Percentiles rank a stretch among this genome's conserved stretches.
These are phyloP conservation scores for Aquilaria malaccensis DNA, from an alignment of 345 rosid species.

Conservation along the genomic window DNA sequence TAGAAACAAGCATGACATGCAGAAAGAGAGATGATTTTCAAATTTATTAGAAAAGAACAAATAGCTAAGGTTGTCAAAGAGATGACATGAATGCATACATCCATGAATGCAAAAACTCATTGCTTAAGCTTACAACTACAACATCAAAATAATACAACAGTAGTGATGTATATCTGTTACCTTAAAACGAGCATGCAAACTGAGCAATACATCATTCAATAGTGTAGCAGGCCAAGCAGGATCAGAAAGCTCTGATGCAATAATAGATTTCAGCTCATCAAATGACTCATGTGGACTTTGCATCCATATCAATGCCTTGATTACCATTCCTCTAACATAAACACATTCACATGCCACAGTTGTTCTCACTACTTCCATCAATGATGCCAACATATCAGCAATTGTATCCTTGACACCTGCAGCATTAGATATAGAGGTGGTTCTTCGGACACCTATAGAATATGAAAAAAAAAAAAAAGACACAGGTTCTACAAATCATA, in stretches of 20 bases:
- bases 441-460: constrained; percentile 52
- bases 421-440: constrained; percentile 57
- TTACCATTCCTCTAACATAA: constrained; percentile 95
- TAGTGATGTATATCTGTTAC: constrained; percentile 25
- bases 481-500: background rate
- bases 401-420: constrained; percentile 79
- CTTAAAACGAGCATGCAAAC: constrained; percentile 99
- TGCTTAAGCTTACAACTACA: too few species aligned
- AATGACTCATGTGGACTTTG: constrained; percentile 92
- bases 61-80: too few species aligned
- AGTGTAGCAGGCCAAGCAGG: constrained; percentile 95
- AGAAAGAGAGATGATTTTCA: too few species aligned
- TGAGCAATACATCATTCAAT: constrained; percentile 89
- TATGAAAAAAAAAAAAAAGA: constrained; percentile 5
- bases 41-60: too few species aligned
- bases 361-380: constrained; percentile 98
- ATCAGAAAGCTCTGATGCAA: constrained; percentile 98
- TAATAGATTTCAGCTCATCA: constrained; percentile 90
- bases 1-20: too few species aligned
- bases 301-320: constrained; percentile 99
- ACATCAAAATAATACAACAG: too few species aligned
- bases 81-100: too few species aligned
- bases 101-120: too few species aligned
- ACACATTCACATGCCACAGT: constrained; percentile 99
- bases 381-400: constrained; percentile 82